A percentile compares a stretch with the other conserved stretches of the same genome.
phyloP scores from a whole-genome alignment of 805 yeast species.

The Candida koratica region DNA sequence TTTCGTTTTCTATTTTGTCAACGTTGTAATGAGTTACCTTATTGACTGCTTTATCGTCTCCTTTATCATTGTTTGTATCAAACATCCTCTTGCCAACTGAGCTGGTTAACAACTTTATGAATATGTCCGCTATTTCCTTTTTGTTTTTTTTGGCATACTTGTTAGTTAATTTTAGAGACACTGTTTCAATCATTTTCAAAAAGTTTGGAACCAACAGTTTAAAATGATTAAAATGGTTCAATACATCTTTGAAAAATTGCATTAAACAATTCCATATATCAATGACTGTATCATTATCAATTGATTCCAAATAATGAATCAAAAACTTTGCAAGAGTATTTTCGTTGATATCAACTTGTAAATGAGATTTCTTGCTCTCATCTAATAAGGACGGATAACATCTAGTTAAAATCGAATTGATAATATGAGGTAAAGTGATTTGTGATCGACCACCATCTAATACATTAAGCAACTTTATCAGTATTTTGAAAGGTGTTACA shows the following conservation, averaged over 20 bases:
- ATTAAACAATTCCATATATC: constrained; percentile 68
- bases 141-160: constrained; percentile 59
- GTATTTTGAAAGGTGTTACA: constrained; percentile 11
- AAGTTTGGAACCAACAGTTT: constrained; percentile 49
- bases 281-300: constrained; percentile 73
- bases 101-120: constrained; percentile 25
- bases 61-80: background rate
- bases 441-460: constrained; percentile 83
- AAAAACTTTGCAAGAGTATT: constrained; percentile 49
- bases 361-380: constrained; percentile 40
- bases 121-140: constrained; percentile 48
- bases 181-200: constrained; percentile 47
- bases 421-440: constrained; percentile 62
- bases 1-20: too few species aligned
- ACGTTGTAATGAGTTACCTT: too few species aligned
- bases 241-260: constrained; percentile 57
- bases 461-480: constrained; percentile 63
- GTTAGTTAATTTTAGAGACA: constrained; percentile 54
- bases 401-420: constrained; percentile 51
- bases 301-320: constrained; percentile 54
- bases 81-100: constrained; percentile 15
- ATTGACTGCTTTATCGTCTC: constrained; percentile 1
- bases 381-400: constrained; percentile 32
- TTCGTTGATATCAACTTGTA: constrained; percentile 46
- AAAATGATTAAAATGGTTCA: constrained; percentile 45